These are phyloP conservation scores for Trypanosoma platydactyli DNA, from an alignment of 208 protist species.

Conservation along the genomic window DNA sequence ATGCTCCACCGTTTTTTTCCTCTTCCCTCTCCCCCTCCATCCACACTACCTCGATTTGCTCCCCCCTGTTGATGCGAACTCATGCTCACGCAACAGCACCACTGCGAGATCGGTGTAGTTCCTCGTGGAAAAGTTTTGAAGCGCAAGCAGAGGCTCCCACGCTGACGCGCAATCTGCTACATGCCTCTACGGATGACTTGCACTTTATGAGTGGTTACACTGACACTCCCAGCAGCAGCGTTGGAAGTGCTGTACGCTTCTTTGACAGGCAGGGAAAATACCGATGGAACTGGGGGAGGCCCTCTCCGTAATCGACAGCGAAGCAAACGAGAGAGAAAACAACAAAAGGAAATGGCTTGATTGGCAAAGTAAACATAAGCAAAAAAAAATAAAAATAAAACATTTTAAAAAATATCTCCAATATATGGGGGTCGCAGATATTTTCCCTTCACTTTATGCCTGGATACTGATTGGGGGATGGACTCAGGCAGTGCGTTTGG, in stretches of 20 bases:
- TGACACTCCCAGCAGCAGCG: neutral
- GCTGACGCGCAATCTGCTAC: neutral
- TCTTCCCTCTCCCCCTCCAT: no score
- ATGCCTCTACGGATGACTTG: neutral
- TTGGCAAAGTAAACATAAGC: constrained; percentile 2
- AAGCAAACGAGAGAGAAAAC: neutral
- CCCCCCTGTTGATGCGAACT: neutral
- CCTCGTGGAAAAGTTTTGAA: no score
- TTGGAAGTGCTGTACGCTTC: constrained; percentile 22
- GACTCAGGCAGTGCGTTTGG: no score
- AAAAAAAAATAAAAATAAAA: constrained; percentile 9
- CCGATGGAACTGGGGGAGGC: constrained; percentile 40
- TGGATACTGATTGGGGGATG: no score
- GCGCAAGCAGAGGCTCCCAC: no score
- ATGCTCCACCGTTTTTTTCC: neutral
- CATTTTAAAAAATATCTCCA: neutral
- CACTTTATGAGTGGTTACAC: neutral
- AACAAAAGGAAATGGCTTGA: neutral
- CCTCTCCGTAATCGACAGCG: neutral
- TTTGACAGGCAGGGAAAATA: constrained; percentile 38
- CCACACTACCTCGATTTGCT: no score
- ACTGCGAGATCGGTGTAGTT: neutral
- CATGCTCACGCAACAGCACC: constrained; percentile 3
- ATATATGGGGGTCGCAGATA: no score
- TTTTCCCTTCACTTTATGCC: no score